Percentiles rank a stretch among this genome's conserved stretches.
Conservation (phyloP, 352 stramenopile species). For the Globisporangium emineosum region DNA sequence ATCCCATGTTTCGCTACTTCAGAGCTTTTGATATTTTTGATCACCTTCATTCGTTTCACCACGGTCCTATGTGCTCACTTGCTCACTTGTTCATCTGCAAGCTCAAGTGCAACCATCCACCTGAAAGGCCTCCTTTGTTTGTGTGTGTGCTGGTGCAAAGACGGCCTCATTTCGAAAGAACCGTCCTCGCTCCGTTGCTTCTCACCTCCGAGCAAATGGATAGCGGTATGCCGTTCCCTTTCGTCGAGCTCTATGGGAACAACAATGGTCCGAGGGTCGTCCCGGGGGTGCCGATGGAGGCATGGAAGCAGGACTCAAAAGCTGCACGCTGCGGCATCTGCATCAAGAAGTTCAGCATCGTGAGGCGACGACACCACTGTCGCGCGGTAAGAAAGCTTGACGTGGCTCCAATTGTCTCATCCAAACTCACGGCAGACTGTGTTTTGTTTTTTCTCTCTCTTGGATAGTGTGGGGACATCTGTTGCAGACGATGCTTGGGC, state of each 20-base stretch:
- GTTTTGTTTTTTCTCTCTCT: constrained; percentile 19
- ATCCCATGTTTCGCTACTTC: not conserved
- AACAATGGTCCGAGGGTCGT: constrained; percentile 38
- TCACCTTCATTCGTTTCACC: not conserved
- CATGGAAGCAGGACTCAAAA: constrained; percentile 53
- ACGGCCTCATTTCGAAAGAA: not conserved
- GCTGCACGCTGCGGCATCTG: constrained; percentile 54
- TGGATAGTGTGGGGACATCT: constrained; percentile 79
- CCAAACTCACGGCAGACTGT: constrained; percentile 17
- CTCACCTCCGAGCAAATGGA: constrained; percentile 24
- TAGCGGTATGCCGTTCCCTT: constrained; percentile 39
- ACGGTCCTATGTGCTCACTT: not conserved
- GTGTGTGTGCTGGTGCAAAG: not conserved
- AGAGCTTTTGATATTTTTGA: not conserved
- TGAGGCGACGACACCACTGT: constrained; percentile 70
- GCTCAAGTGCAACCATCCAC: not conserved
- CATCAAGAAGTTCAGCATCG: constrained; percentile 59
- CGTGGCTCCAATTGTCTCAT: not conserved
- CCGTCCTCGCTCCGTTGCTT: not conserved
- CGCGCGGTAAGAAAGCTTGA: constrained; percentile 38
- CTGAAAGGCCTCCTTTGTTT: not conserved
- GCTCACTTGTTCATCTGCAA: not conserved
- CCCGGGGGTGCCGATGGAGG: constrained; percentile 40
- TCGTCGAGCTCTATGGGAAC: constrained; percentile 38
- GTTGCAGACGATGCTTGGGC: constrained; percentile 58